phyloP scores from a whole-genome alignment of 371 early-diverging fungal species.

The Zancudomyces culisetae region DNA sequence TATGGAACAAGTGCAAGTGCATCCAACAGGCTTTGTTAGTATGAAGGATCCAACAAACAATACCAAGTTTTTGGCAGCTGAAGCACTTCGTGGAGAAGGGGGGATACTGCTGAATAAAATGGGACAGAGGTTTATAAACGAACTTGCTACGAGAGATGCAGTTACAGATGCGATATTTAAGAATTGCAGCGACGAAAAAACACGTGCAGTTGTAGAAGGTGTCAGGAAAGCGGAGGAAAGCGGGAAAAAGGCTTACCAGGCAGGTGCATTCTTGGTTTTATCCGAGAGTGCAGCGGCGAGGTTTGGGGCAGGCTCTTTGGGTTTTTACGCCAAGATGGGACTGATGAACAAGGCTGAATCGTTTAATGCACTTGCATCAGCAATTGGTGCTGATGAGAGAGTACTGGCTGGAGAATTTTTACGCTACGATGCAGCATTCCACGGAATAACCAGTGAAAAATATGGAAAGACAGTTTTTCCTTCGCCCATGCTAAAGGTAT shows the following conservation, averaged over 20 bases:
- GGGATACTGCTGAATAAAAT: slow-evolving; percentile 65
- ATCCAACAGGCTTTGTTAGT: slow-evolving; percentile 90
- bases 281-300: slow-evolving; percentile 29
- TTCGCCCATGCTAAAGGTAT: neutral
- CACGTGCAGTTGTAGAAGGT: too few species aligned
- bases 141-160: slow-evolving; percentile 72
- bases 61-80: slow-evolving; percentile 80
- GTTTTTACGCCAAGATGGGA: slow-evolving; percentile 40
- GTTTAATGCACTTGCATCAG: slow-evolving; percentile 59
- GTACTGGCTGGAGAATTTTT: slow-evolving; percentile 55
- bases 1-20: slow-evolving; percentile 92
- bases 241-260: slow-evolving; percentile 6
- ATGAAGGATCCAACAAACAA: slow-evolving; percentile 73
- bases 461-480: slow-evolving; percentile 82
- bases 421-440: slow-evolving; percentile 61
- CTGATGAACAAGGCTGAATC: slow-evolving; percentile 60
- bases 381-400: slow-evolving; percentile 47
- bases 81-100: slow-evolving; percentile 91
- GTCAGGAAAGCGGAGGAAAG: neutral
- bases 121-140: slow-evolving; percentile 85
- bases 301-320: slow-evolving; percentile 35
- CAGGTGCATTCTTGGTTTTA: slow-evolving; percentile 35
- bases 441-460: slow-evolving; percentile 47
- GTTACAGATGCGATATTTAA: slow-evolving; percentile 70
- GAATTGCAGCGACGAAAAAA: slow-evolving; percentile 16